phyloP scores from a whole-genome alignment of 2,329 filamentous ascomycete species.

The Ascochyta lentis region DNA sequence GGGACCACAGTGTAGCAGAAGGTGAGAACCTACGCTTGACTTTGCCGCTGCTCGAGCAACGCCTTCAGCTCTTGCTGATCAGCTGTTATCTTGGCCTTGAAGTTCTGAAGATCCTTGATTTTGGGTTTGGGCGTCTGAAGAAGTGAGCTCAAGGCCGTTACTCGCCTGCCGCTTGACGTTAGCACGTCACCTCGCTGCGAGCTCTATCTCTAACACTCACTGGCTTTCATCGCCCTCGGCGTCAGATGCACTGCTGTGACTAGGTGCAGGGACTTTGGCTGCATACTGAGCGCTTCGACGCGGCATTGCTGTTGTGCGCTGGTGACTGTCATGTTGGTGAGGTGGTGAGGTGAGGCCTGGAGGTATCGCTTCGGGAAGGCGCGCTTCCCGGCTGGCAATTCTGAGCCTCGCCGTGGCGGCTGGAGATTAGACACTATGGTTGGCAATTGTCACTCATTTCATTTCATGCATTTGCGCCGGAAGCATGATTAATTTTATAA shows the following conservation, averaged over 20 bases:
- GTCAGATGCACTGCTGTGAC: slow-evolving; percentile 8
- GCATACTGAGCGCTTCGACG: slow-evolving; percentile 16
- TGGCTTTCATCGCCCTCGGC: slow-evolving; percentile 34
- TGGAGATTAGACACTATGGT: too few species aligned
- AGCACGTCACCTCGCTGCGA: slow-evolving; percentile 5
- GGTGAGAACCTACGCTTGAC: slow-evolving; percentile 28
- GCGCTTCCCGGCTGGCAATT: not conserved
- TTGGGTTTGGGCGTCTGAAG: slow-evolving; percentile 29
- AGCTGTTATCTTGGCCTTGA: slow-evolving; percentile 25
- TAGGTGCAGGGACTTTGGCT: not conserved
- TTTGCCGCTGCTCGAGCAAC: slow-evolving; percentile 27
- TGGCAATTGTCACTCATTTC: not conserved
- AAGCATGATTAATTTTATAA: slow-evolving; percentile 5
- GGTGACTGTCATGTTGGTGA: not conserved
- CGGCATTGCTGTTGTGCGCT: slow-evolving; percentile 19
- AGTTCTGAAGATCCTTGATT: slow-evolving; percentile 30
- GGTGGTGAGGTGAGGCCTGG: not conserved
- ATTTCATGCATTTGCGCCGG: not conserved
- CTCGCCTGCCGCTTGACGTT: slow-evolving; percentile 18
- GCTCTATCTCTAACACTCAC: slow-evolving; percentile 18
- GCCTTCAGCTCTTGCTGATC: slow-evolving; percentile 26
- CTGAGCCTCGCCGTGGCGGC: not conserved
- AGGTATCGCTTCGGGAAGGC: slow-evolving; percentile 4
- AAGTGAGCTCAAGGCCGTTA: slow-evolving; percentile 25
- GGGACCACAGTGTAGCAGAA: not conserved